These are phyloP conservation scores for Sideroxylon spinosum DNA, from an alignment of 179 eudicot species.

Conservation along the genomic window DNA sequence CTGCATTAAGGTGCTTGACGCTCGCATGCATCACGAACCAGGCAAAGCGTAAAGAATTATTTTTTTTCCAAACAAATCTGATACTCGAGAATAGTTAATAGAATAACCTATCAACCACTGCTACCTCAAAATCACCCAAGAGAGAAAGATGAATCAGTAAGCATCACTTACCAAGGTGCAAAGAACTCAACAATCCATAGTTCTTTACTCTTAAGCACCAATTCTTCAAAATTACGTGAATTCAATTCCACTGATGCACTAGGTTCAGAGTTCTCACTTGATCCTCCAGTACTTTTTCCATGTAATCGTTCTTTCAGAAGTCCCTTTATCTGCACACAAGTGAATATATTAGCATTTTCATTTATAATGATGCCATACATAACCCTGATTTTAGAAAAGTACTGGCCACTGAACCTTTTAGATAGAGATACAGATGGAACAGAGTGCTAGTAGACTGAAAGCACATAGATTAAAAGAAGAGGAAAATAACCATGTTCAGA, in stretches of 20 bases:
- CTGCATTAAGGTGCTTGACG: not conserved
- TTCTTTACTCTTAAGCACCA: constrained; percentile 83
- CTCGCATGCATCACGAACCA: not conserved
- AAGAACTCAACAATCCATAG: constrained; percentile 97
- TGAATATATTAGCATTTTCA: not conserved
- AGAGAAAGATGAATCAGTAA: not conserved
- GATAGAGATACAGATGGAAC: not conserved
- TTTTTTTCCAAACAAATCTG: not conserved
- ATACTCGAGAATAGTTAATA: not conserved
- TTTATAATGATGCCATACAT: not conserved
- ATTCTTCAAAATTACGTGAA: constrained; percentile 82
- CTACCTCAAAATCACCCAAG: not conserved
- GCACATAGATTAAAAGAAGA: not conserved
- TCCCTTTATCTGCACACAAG: constrained; percentile 60
- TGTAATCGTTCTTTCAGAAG: constrained; percentile 76
- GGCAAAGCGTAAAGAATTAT: not conserved
- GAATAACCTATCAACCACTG: not conserved
- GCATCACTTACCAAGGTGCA: constrained; percentile 83
- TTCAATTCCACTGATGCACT: constrained; percentile 80
- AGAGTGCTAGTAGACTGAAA: not conserved
- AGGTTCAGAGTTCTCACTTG: constrained; percentile 81
- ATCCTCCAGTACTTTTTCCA: constrained; percentile 72
- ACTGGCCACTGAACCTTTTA: not conserved
- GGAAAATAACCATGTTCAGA: not conserved
- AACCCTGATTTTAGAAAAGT: not conserved